A percentile compares a stretch with the other conserved stretches of the same genome.
These are phyloP conservation scores for Plenodomus lindquistii DNA, from an alignment of 2,329 filamentous ascomycete species.

Conservation along the genomic window DNA sequence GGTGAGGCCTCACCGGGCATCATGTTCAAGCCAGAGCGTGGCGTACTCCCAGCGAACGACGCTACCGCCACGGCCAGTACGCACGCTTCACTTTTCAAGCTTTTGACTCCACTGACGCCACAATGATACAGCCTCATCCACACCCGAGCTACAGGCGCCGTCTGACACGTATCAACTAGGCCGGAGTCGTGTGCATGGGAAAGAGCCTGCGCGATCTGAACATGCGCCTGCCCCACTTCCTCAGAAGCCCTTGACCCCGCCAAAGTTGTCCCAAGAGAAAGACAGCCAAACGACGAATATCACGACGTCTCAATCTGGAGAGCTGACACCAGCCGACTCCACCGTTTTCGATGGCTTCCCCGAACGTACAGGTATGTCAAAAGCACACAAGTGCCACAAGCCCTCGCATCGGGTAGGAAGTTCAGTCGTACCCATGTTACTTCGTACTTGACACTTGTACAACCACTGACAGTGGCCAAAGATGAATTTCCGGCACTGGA, in stretches of 20 bases:
- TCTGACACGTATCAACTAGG: neutral
- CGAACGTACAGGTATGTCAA: neutral
- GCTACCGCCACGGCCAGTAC: neutral
- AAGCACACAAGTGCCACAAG: too few species aligned
- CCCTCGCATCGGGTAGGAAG: too few species aligned
- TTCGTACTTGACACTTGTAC: too few species aligned
- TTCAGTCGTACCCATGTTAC: too few species aligned
- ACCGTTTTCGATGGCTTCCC: neutral
- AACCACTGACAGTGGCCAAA: too few species aligned
- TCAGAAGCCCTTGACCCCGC: neutral
- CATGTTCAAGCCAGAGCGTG: neutral
- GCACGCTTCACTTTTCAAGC: neutral
- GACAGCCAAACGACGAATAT: neutral
- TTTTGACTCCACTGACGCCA: neutral
- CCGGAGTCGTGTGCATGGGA: neutral
- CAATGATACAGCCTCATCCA: neutral
- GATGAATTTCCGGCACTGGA: too few species aligned
- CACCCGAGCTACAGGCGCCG: neutral
- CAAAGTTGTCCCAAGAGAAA: neutral
- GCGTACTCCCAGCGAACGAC: neutral
- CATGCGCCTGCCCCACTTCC: neutral
- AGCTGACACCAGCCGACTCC: neutral
- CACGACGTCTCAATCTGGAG: neutral
- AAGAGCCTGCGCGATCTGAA: neutral
- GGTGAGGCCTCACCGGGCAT: slow-evolving; percentile 16